Evolutionary conservation across 1,284 basidiomycete genomes (phyloP).

Genomic region (Veloporphyrellus conicus): DNA sequence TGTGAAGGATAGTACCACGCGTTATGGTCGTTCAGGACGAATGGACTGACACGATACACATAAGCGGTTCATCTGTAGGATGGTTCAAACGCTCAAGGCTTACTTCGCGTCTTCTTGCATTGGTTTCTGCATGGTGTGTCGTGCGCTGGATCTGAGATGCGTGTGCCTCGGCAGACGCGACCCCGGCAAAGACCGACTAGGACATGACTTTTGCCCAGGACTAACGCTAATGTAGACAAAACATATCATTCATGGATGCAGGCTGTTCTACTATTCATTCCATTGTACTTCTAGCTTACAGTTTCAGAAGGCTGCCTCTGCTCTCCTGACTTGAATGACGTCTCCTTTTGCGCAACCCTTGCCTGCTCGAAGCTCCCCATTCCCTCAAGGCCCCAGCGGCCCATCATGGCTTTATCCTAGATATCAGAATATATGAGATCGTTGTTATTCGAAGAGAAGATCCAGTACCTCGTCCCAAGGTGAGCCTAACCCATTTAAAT

Average conservation of each 20-base stretch:
- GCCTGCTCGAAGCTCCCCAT: constrained; percentile 83
- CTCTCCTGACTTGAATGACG: constrained; percentile 6
- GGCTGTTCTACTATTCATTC: background rate
- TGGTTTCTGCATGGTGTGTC: constrained; percentile 23
- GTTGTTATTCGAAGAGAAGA: background rate
- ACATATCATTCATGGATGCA: too few relatives aligned
- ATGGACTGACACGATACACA: constrained; percentile 23
- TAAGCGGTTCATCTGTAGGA: constrained; percentile 7
- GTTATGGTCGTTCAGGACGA: constrained; percentile 67
- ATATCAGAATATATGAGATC: constrained; percentile 11
- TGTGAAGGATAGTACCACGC: constrained; percentile 75
- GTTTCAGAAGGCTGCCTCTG: background rate
- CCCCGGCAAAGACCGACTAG: constrained; percentile 24
- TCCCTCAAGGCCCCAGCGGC: constrained; percentile 86
- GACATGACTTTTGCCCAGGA: too few relatives aligned
- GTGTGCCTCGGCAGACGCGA: background rate
- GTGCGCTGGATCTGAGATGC: background rate
- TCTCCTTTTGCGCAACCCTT: constrained; percentile 55
- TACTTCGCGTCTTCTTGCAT: constrained; percentile 35
- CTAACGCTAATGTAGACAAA: background rate
- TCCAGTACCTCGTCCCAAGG: constrained; percentile 75
- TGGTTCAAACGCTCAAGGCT: constrained; percentile 1
- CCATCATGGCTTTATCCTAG: constrained; percentile 92
- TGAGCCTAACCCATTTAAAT: constrained; percentile 47
- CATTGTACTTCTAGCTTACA: constrained; percentile 3